A percentile compares a stretch with the other conserved stretches of the same genome.
phyloP scores from a whole-genome alignment of 2,329 filamentous ascomycete genomes.

The Ophiostoma novo-ulmi region DNA sequence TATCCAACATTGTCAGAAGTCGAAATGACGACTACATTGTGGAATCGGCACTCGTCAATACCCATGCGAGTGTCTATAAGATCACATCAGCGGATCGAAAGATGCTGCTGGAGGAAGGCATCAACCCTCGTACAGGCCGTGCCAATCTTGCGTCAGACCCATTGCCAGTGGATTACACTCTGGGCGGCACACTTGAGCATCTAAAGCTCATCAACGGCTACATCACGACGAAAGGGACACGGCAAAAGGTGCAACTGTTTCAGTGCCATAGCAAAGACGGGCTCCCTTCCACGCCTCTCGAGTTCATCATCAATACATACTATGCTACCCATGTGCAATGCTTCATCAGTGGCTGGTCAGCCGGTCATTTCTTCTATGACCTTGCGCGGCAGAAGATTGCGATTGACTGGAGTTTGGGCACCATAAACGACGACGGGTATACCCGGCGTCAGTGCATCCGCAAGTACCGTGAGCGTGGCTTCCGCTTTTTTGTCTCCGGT shows the following conservation, averaged over 20 bases:
- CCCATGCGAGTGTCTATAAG: neutral
- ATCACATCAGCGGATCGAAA: neutral
- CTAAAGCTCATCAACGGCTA: slow-evolving; percentile 23
- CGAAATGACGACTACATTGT: neutral
- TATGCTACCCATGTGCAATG: slow-evolving; percentile 27
- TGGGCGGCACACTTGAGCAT: neutral
- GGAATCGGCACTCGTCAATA: neutral
- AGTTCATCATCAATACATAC: slow-evolving; percentile 23
- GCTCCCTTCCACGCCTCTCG: slow-evolving; percentile 19
- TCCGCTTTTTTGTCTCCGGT: slow-evolving; percentile 7
- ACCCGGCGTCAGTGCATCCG: neutral
- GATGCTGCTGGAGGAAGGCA: neutral
- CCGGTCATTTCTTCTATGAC: slow-evolving; percentile 24
- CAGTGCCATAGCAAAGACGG: slow-evolving; percentile 17
- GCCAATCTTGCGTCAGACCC: neutral
- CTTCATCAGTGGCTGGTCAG: slow-evolving; percentile 24
- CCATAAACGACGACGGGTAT: too few relatives aligned
- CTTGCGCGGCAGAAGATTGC: slow-evolving; percentile 13
- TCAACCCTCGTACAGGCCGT: neutral
- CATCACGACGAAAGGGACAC: neutral
- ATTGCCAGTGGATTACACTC: neutral
- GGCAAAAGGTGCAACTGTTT: slow-evolving; percentile 26
- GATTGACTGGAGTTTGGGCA: neutral
- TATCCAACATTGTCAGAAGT: neutral
- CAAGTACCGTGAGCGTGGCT: slow-evolving; percentile 24